These are phyloP conservation scores for Aspergillus nidulans DNA, from an alignment of 495 filamentous ascomycete species.

Conservation along the genomic window DNA sequence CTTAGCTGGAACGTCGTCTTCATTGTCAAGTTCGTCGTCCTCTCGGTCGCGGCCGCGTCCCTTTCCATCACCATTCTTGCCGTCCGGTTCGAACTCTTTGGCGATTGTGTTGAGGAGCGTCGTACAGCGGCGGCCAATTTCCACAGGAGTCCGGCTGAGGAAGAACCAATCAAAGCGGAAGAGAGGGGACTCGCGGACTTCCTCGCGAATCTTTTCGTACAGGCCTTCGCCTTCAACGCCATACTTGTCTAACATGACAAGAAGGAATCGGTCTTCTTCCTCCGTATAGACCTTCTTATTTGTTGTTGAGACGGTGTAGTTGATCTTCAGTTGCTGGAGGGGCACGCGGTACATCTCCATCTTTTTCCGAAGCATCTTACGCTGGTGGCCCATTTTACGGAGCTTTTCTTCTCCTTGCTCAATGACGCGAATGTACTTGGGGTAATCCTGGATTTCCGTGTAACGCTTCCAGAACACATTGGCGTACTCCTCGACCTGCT, in stretches of 20 bases:
- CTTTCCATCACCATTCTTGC: slow-evolving; percentile 66
- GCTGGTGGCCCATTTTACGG: slow-evolving; percentile 83
- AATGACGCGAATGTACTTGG: slow-evolving; percentile 80
- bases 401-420: slow-evolving; percentile 88
- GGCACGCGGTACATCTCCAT: slow-evolving; percentile 93
- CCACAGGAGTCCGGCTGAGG: slow-evolving; percentile 85
- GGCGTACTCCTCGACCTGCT: slow-evolving; percentile 84
- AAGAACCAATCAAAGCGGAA: slow-evolving; percentile 99
- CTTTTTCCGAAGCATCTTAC: slow-evolving; percentile 92
- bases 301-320: slow-evolving; percentile 96
- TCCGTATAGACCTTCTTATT: slow-evolving; percentile 99
- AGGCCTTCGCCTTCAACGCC: slow-evolving; percentile 82
- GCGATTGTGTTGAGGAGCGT: slow-evolving; percentile 91
- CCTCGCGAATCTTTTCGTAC: slow-evolving; percentile 81
- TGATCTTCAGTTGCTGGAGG: slow-evolving; percentile 95
- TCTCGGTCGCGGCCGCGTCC: slow-evolving; percentile 66
- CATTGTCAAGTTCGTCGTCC: slow-evolving; percentile 67
- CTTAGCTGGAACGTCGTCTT: slow-evolving; percentile 78
- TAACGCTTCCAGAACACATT: slow-evolving; percentile 93
- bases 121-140: slow-evolving; percentile 86
- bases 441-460: slow-evolving; percentile 79
- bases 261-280: slow-evolving; percentile 94
- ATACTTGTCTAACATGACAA: slow-evolving; percentile 87
- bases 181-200: slow-evolving; percentile 88
- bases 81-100: slow-evolving; percentile 81